Evolutionary conservation across 2,329 filamentous ascomycete species (phyloP).

Genomic region (Diaporthe longicolla): DNA sequence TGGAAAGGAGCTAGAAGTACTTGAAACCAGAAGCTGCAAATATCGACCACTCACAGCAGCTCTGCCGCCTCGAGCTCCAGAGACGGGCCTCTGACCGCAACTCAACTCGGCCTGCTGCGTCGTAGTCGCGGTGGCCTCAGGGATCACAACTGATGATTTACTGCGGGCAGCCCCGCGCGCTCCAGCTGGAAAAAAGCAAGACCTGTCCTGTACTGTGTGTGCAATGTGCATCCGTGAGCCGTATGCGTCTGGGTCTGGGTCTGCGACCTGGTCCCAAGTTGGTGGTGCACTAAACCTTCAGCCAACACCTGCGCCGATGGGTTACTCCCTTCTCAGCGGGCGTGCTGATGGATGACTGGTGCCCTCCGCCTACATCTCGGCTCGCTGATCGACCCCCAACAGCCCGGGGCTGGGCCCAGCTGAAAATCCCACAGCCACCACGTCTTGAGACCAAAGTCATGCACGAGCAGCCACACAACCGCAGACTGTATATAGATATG

Average conservation of each 20-base stretch:
- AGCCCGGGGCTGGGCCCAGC: conserved; percentile 35
- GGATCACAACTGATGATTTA: conserved; percentile 28
- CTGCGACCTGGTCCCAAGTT: conserved; percentile 10
- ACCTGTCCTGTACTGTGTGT: conserved; percentile 12
- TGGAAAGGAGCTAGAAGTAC: conserved; percentile 43
- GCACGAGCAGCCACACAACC: conserved; percentile 33
- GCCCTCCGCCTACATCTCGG: conserved; percentile 24
- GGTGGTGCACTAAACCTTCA: conserved; percentile 29
- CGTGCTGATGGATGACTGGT: conserved; percentile 3
- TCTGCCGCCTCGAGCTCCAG: conserved; percentile 21
- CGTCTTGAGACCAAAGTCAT: conserved; percentile 27
- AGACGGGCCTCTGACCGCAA: conserved; percentile 15
- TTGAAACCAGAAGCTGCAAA: conserved; percentile 39
- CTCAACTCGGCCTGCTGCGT: conserved; percentile 10
- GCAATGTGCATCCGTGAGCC: conserved; percentile 18
- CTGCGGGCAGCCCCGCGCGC: conserved; percentile 18
- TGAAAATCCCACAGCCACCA: conserved; percentile 38
- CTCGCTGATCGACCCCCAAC: conserved; percentile 25
- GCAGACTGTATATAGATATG: conserved; percentile 24
- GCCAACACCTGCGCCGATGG: conserved; percentile 16
- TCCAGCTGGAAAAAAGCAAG: conserved; percentile 31
- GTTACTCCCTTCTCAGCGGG: conserved; percentile 11
- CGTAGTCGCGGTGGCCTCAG: conserved; percentile 17
- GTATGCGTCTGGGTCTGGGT: neutral
- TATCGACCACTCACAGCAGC: conserved; percentile 24